Evolutionary conservation across 2,329 filamentous ascomycete species (phyloP).

Genomic region (Colletotrichum neosansevieriae): DNA sequence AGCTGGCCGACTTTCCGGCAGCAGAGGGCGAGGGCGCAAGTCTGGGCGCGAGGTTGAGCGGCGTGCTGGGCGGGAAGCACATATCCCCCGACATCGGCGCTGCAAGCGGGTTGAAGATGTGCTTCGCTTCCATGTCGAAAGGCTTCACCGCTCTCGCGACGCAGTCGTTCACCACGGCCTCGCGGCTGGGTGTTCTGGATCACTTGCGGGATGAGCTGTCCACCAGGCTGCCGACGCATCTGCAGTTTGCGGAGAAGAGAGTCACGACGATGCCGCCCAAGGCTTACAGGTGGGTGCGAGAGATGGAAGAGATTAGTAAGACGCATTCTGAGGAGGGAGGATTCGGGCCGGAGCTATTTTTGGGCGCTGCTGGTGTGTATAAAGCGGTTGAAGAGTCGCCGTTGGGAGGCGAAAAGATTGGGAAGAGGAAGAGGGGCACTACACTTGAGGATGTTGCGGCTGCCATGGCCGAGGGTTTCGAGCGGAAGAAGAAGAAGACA

Average conservation of each 20-base stretch:
- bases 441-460: conserved; percentile 69
- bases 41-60: conserved; percentile 54
- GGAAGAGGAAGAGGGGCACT: conserved; percentile 65
- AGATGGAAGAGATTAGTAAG: conserved; percentile 81
- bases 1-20: conserved; percentile 53
- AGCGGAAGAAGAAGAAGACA: conserved; percentile 57
- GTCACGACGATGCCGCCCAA: conserved; percentile 76
- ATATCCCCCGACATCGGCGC: conserved; percentile 64
- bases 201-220: conserved; percentile 69
- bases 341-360: conserved; percentile 68
- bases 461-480: conserved; percentile 60
- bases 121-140: conserved; percentile 72
- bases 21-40: conserved; percentile 25
- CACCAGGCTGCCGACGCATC: conserved; percentile 60
- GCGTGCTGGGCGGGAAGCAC: conserved; percentile 61
- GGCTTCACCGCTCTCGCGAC: conserved; percentile 77
- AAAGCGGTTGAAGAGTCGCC: conserved; percentile 70
- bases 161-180: conserved; percentile 78
- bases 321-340: conserved; percentile 75
- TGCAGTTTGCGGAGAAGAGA: conserved; percentile 60
- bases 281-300: conserved; percentile 81
- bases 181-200: conserved; percentile 70
- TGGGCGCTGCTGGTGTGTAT: conserved; percentile 72
- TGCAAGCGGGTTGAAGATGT: conserved; percentile 74
- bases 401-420: conserved; percentile 69